Conservation (phyloP, 352 stramenopile species). For the Phytophthora macrochlamydospora region DNA sequence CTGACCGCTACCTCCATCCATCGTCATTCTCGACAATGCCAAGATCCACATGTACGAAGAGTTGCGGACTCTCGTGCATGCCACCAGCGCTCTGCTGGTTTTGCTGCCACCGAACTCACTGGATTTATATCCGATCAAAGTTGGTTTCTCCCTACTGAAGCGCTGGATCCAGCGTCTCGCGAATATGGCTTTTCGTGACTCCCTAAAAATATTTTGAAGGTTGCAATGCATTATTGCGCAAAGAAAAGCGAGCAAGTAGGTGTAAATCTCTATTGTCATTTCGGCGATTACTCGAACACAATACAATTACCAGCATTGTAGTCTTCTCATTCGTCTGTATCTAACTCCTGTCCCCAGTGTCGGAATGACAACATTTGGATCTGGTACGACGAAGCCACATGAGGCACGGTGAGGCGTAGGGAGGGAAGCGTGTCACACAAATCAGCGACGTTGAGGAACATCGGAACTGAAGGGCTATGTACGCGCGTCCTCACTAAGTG, state of each 20-base stretch:
- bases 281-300: constrained; percentile 8
- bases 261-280: constrained; percentile 11
- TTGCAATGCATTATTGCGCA: constrained; percentile 5
- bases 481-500: neutral
- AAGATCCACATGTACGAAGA: constrained; percentile 30
- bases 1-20: constrained; percentile 22
- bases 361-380: constrained; percentile 2
- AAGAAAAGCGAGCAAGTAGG: constrained; percentile 4
- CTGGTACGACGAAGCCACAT: constrained; percentile 1
- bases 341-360: constrained; percentile 2
- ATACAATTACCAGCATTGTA: constrained; percentile 3
- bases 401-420: constrained; percentile 14
- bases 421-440: neutral
- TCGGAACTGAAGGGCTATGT: neutral
- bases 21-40: constrained; percentile 32
- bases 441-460: constrained; percentile 10
- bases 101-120: constrained; percentile 21
- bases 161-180: constrained; percentile 16
- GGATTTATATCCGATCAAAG: constrained; percentile 20
- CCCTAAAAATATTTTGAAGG: constrained; percentile 5
- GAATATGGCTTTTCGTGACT: constrained; percentile 10
- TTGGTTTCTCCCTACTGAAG: constrained; percentile 20
- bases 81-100: constrained; percentile 11
- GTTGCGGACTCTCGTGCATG: constrained; percentile 6
- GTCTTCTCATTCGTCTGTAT: neutral